Conservation (phyloP, 1,284 basidiomycete genomes). For the Xerocomus minutiporus region DNA sequence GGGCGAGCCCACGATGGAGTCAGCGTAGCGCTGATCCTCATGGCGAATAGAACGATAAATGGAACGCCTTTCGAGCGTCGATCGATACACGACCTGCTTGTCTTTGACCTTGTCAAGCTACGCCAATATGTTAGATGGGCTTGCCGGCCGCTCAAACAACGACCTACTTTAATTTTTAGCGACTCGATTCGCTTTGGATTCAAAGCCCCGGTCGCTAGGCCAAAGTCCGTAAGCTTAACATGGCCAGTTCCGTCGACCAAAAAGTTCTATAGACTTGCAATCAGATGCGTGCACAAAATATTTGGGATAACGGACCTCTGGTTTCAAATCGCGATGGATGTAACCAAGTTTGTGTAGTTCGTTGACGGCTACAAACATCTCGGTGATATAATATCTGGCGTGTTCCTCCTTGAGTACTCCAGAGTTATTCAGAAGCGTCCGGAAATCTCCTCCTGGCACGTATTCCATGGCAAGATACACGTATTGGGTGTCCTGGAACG, state of each 20-base stretch:
- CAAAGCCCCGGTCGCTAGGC: conserved; percentile 92
- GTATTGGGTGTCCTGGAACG: conserved; percentile 85
- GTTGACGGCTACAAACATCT: conserved; percentile 91
- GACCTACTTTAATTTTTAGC: conserved; percentile 79
- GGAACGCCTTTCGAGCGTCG: conserved; percentile 91
- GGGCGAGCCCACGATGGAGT: conserved; percentile 97
- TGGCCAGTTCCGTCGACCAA: conserved; percentile 93
- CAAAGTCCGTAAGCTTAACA: conserved; percentile 98
- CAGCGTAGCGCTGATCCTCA: conserved; percentile 90
- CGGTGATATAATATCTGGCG: conserved; percentile 90
- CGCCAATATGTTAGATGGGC: conserved; percentile 2
- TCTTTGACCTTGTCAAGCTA: conserved; percentile 97
- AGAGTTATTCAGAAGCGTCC: conserved; percentile 92
- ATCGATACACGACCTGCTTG: conserved; percentile 84
- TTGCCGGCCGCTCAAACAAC: background rate
- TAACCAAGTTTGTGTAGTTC: conserved; percentile 94
- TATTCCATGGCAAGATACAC: conserved; percentile 99
- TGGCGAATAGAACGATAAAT: conserved; percentile 92
- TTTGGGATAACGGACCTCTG: conserved; percentile 59
- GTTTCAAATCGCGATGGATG: conserved; percentile 96
- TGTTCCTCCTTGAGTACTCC: conserved; percentile 95
- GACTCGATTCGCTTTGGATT: conserved; percentile 96
- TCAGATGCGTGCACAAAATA: background rate
- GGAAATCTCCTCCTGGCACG: conserved; percentile 93
- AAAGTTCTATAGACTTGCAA: conserved; percentile 72